Evolutionary conservation across 176 grass and related monocot genomes (phyloP).

Genomic region (Hordeum vulgare): DNA sequence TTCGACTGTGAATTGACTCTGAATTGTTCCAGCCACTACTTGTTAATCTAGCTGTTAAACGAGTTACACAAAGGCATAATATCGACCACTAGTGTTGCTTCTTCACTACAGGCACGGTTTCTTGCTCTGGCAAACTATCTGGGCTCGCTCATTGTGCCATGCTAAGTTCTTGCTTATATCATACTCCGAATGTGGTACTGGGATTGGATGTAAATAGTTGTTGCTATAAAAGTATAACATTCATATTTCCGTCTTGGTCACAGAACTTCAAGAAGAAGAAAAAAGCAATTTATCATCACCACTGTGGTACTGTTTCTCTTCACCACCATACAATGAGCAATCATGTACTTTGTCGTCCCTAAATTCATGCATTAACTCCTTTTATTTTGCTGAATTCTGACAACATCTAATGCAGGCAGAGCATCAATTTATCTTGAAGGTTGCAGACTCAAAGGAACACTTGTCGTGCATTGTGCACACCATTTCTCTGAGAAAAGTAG

Average conservation of each 20-base stretch:
- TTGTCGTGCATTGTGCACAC: neutral
- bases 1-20: neutral
- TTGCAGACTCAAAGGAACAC: constrained; percentile 8
- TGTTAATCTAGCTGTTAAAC: neutral
- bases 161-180: neutral
- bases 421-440: neutral
- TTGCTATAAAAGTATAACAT: neutral
- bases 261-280: neutral
- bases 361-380: neutral
- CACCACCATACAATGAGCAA: neutral
- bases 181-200: neutral
- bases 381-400: constrained; percentile 10
- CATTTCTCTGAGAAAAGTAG: neutral
- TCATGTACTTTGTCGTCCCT: neutral
- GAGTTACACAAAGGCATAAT: neutral
- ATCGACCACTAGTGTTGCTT: neutral
- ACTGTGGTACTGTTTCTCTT: neutral
- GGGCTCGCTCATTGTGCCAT: neutral
- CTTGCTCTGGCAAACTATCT: constrained; percentile 11
- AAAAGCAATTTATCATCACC: neutral
- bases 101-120: neutral
- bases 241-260: neutral
- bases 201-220: neutral
- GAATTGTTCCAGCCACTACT: neutral
- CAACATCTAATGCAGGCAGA: neutral